phyloP scores from a whole-genome alignment of 2,329 filamentous ascomycete genomes.

The Ophiosphaerella korrae region DNA sequence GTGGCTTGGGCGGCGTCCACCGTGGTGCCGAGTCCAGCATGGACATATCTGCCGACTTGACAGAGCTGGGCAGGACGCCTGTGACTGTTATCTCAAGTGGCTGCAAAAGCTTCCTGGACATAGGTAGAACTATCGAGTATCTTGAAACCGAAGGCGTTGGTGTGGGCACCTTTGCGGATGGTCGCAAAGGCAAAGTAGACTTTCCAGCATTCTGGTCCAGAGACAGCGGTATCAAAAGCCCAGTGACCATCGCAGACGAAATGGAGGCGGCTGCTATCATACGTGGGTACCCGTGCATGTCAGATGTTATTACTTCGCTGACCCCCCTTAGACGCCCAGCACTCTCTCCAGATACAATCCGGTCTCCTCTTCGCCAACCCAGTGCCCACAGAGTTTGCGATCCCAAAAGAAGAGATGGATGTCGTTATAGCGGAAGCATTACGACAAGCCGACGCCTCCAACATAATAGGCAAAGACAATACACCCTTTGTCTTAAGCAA shows the following conservation, averaged over 20 bases:
- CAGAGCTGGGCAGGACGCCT: slow-evolving; percentile 86
- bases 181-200: slow-evolving; percentile 71
- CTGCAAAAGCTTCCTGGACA: slow-evolving; percentile 95
- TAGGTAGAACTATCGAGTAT: slow-evolving; percentile 84
- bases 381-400: slow-evolving; percentile 71
- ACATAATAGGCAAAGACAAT: slow-evolving; percentile 72
- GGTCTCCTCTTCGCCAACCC: slow-evolving; percentile 91
- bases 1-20: slow-evolving; percentile 92
- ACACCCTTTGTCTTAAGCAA: slow-evolving; percentile 82
- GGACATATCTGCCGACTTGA: slow-evolving; percentile 95
- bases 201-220: slow-evolving; percentile 94
- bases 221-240: slow-evolving; percentile 82
- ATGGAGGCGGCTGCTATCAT: slow-evolving; percentile 88
- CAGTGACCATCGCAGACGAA: slow-evolving; percentile 74
- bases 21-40: slow-evolving; percentile 83
- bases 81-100: slow-evolving; percentile 89
- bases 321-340: slow-evolving; percentile 66
- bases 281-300: slow-evolving; percentile 52
- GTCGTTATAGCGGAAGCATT: slow-evolving; percentile 49
- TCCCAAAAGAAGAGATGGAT: slow-evolving; percentile 62
- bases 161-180: slow-evolving; percentile 89
- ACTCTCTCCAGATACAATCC: slow-evolving; percentile 71
- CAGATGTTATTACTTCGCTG: slow-evolving; percentile 1
- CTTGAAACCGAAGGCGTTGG: slow-evolving; percentile 75
- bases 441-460: slow-evolving; percentile 41